A percentile compares a stretch with the other conserved stretches of the same genome.
These are phyloP conservation scores for Eucalyptus guilfoylei DNA, from an alignment of 345 rosid species.

Conservation along the genomic window DNA sequence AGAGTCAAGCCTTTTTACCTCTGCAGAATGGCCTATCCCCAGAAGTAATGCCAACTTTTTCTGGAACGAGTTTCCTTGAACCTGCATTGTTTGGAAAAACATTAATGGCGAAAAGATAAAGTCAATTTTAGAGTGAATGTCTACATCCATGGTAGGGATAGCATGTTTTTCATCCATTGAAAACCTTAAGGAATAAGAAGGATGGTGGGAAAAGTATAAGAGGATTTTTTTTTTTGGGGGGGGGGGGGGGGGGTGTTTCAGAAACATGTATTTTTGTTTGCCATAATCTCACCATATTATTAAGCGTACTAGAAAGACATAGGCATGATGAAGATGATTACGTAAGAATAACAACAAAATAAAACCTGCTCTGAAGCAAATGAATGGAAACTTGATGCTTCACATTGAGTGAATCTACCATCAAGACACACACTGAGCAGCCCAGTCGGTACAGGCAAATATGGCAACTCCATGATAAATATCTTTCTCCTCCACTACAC, in stretches of 20 bases:
- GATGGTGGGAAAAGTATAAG: background rate
- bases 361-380: background rate
- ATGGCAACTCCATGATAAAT: background rate
- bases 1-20: conserved; percentile 33
- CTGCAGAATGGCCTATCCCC: conserved; percentile 61
- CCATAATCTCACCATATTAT: background rate
- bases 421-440: background rate
- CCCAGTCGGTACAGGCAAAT: background rate
- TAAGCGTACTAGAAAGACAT: background rate
- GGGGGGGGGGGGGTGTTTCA: background rate
- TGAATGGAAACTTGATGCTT: background rate
- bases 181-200: background rate
- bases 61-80: conserved; percentile 92
- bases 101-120: background rate
- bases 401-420: background rate
- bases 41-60: conserved; percentile 83
- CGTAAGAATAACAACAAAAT: background rate
- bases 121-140: background rate
- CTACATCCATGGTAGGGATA: background rate
- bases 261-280: background rate
- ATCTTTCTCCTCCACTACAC: background rate
- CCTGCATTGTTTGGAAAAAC: conserved; percentile 19
- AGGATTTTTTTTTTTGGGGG: background rate
- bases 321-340: background rate
- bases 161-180: background rate